Evolutionary conservation across 2,329 filamentous ascomycete species (phyloP), one percentile per base, ranked within the genome.

Genomic region (Chaetomium sp.): DNA sequence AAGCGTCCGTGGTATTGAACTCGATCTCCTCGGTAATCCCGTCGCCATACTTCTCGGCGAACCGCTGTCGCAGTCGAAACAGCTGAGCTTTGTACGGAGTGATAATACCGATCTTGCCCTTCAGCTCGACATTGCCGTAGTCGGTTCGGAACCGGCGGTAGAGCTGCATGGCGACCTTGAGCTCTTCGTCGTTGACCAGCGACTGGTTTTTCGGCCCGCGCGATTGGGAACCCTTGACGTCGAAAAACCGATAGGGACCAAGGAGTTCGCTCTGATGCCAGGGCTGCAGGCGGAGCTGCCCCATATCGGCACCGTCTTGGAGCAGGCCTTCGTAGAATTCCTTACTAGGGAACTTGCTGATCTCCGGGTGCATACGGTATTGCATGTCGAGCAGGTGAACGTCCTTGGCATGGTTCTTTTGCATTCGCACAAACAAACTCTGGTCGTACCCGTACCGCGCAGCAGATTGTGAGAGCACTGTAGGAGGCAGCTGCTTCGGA

Each of bases 281-380:
- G 2, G 92, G 90, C 74, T 90, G 87, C 65, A 82, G 80, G 56
- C 95, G 90, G 60, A 96, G 81, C 62, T 79, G 81, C 3, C 84
- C 87, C 93, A 98, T 98, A 69, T 90, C 85, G 66, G 85, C 85
- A 27, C 96, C 95, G 76, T 99, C 93, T 68, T 93, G 82, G 12
- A 99, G 85, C 68, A 88, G 87, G 31, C 91, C 88, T 74, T 98
- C 92, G 78, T 99, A 99, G 79, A 99, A 99, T 59, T 93, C 90
- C 70, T 85, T 81, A 76, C 93, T 97, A 1, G 96, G 95, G 76
- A 97, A 99, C 60, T 82, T 77, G 76, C 93, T 97, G 75, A 99
- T 99, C 70, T 95, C 92, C 0, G 96, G 95, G 78, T 99, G 95
- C 96, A 99, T 99, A 78, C 95, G 95, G 76, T 99, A 99, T 75